A percentile compares a stretch with the other conserved stretches of the same genome.
Conservation (phyloP, 345 rosid genomes). For the Eutrema heterophyllum region DNA sequence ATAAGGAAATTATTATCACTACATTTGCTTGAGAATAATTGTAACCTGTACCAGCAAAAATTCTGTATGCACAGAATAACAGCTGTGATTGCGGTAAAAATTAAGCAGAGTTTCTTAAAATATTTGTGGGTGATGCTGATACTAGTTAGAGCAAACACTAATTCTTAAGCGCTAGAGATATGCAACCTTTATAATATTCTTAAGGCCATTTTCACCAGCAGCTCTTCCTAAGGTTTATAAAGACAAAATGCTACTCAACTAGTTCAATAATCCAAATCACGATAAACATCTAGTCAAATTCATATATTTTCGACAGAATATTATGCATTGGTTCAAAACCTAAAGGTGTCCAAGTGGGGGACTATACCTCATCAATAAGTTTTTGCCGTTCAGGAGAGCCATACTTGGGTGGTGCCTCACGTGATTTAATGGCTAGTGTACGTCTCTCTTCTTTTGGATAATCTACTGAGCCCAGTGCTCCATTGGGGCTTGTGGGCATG, state of each 20-base stretch:
- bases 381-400: slow-evolving; percentile 84
- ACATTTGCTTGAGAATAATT: not conserved
- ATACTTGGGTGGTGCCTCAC: slow-evolving; percentile 70
- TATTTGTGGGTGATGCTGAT: not conserved
- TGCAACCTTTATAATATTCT: not conserved
- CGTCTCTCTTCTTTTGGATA: slow-evolving; percentile 85
- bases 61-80: not conserved
- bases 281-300: not conserved
- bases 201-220: not conserved
- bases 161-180: not conserved
- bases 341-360: not conserved
- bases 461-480: slow-evolving; percentile 93
- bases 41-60: not conserved
- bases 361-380: slow-evolving; percentile 74
- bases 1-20: not conserved
- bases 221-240: not conserved
- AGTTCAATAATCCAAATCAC: not conserved
- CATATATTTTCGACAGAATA: not conserved
- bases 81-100: not conserved
- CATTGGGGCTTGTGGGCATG: slow-evolving; percentile 93
- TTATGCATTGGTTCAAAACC: not conserved
- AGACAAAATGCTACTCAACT: not conserved
- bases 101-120: not conserved
- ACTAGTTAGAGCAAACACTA: not conserved
- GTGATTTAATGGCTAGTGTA: slow-evolving; percentile 80